Percentiles rank a stretch among this genome's conserved stretches.
Conservation (phyloP, 1,139 yeast species). For the Debaryomyces sp. region DNA sequence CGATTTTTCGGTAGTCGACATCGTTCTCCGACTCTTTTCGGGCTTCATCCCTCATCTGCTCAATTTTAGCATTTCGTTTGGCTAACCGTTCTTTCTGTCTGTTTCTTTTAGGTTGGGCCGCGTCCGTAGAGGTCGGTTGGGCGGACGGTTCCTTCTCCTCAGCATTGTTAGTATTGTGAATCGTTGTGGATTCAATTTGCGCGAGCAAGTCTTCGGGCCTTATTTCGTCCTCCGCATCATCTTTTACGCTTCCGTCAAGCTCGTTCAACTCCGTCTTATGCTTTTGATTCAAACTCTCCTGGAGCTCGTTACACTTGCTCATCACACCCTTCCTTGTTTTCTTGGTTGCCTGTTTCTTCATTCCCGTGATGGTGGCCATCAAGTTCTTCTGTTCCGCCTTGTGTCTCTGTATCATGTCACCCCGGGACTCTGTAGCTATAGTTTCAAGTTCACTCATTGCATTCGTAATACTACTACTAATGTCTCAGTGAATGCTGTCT, state of each 20-base stretch:
- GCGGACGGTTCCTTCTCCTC: slow-evolving; percentile 15
- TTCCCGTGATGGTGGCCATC: slow-evolving; percentile 64
- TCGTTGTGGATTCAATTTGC: slow-evolving; percentile 42
- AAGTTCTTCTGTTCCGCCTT: slow-evolving; percentile 70
- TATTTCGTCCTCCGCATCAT: slow-evolving; percentile 38
- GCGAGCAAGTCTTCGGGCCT: slow-evolving; percentile 69
- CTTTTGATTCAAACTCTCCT: slow-evolving; percentile 51
- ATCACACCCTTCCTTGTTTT: slow-evolving; percentile 65
- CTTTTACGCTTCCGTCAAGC: slow-evolving; percentile 13
- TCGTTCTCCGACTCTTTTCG: slow-evolving; percentile 63
- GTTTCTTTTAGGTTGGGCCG: slow-evolving; percentile 55
- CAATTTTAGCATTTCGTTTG: slow-evolving; percentile 70
- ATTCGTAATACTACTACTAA: neutral
- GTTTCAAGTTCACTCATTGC: neutral
- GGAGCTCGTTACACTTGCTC: slow-evolving; percentile 60
- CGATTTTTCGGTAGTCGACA: slow-evolving; percentile 72
- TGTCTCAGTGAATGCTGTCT: neutral
- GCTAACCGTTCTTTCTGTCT: slow-evolving; percentile 85
- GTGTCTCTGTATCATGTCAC: slow-evolving; percentile 60
- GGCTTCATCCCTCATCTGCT: slow-evolving; percentile 68
- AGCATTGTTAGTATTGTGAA: slow-evolving; percentile 8
- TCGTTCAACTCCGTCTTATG: slow-evolving; percentile 54
- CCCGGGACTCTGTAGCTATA: slow-evolving; percentile 1
- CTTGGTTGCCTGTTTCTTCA: slow-evolving; percentile 84
- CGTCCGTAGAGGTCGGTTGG: slow-evolving; percentile 7